Conservation (phyloP, 306 rosid genomes). For the cucumber (Cucumis sativus) region DNA sequence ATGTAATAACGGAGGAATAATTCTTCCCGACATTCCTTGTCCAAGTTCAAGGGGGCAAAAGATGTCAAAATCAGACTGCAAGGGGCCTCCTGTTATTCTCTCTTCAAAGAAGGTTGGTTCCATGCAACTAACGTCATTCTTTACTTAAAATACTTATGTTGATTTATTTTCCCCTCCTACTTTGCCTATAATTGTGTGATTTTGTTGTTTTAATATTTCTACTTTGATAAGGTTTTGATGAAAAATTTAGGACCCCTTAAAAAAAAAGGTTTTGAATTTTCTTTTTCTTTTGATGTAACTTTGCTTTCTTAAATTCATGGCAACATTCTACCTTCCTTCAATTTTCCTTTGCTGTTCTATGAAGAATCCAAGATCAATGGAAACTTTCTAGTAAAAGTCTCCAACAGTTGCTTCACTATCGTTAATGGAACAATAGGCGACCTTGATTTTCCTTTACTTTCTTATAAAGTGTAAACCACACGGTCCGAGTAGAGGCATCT, state of each 20-base stretch:
- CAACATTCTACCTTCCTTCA: not conserved
- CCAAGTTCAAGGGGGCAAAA: slow-evolving; percentile 34
- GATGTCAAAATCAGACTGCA: slow-evolving; percentile 18
- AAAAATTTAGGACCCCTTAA: not conserved
- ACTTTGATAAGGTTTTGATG: not conserved
- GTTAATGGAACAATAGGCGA: not conserved
- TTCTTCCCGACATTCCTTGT: slow-evolving; percentile 62
- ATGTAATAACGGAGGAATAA: slow-evolving; percentile 60
- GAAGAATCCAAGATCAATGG: not conserved
- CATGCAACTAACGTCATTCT: not conserved
- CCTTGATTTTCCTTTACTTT: not conserved
- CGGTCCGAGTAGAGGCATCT: not conserved
- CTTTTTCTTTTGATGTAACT: not conserved
- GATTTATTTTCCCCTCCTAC: not conserved
- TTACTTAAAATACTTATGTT: not conserved
- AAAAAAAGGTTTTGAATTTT: not conserved
- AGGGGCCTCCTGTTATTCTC: slow-evolving; percentile 57
- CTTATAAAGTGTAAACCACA: not conserved
- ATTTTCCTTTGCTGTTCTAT: not conserved
- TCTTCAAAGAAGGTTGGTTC: slow-evolving; percentile 53
- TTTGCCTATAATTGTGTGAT: not conserved
- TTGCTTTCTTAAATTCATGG: not conserved
- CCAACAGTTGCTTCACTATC: not conserved
- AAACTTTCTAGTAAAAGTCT: not conserved
- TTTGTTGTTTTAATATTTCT: not conserved